These are phyloP conservation scores for Yarrowia osloensis DNA, from an alignment of 805 yeast species.

Conservation along the genomic window DNA sequence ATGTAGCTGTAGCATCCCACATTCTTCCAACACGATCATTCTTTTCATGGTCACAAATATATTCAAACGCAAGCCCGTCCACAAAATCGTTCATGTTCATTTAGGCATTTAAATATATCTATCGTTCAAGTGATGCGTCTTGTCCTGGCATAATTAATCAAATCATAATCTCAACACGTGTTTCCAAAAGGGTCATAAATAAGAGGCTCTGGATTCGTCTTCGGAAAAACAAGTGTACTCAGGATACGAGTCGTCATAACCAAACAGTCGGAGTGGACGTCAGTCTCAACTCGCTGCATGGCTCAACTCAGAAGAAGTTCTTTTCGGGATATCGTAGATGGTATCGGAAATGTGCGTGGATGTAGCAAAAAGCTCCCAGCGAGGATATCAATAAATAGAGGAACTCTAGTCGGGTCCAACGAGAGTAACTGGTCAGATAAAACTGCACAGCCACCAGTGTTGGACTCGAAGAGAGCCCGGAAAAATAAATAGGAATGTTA, in stretches of 20 bases:
- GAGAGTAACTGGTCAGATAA: neutral
- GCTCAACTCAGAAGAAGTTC: slow-evolving; percentile 30
- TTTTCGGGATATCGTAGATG: slow-evolving; percentile 28
- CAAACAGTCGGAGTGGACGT: neutral
- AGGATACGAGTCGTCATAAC: slow-evolving; percentile 28
- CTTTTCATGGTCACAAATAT: slow-evolving; percentile 22
- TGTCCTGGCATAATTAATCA: slow-evolving; percentile 16
- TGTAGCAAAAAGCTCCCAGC: slow-evolving; percentile 20
- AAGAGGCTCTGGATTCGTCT: slow-evolving; percentile 26
- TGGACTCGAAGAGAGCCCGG: neutral
- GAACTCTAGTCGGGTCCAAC: neutral
- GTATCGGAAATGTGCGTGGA: slow-evolving; percentile 19
- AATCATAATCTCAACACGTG: slow-evolving; percentile 16
- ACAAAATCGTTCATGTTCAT: slow-evolving; percentile 27
- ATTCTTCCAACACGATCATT: slow-evolving; percentile 30
- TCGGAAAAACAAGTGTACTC: slow-evolving; percentile 29
- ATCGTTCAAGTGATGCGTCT: slow-evolving; percentile 19
- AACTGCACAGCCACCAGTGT: neutral
- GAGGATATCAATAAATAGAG: slow-evolving; percentile 11
- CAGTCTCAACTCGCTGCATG: slow-evolving; percentile 1
- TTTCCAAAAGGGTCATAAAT: slow-evolving; percentile 27
- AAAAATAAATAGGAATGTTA: slow-evolving; percentile 14
- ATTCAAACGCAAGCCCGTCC: slow-evolving; percentile 30
- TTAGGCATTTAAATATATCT: slow-evolving; percentile 28
- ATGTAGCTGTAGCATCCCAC: slow-evolving; percentile 11